Percentiles rank a stretch among this genome's conserved stretches.
phyloP scores from a whole-genome alignment of 1,139 yeast species.

The Protomyces inouyei region DNA sequence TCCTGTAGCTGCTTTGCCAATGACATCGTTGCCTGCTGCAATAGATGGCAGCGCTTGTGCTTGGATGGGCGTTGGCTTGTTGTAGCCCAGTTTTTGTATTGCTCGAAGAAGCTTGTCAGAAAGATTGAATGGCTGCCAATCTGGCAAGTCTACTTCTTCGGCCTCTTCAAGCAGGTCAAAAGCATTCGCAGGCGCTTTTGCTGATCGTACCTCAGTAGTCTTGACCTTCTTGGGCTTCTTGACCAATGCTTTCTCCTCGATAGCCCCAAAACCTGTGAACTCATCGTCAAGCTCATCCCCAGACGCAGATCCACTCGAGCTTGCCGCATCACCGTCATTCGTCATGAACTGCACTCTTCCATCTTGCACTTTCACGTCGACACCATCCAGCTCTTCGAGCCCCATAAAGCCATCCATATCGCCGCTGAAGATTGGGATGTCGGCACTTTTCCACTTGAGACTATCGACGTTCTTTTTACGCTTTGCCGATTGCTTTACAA shows the following conservation, averaged over 20 bases:
- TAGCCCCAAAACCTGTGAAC: not conserved
- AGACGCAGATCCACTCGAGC: slow-evolving; percentile 30
- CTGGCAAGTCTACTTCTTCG: slow-evolving; percentile 49
- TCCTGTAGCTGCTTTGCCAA: slow-evolving; percentile 97
- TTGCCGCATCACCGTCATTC: slow-evolving; percentile 40
- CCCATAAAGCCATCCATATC: slow-evolving; percentile 90
- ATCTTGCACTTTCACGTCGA: slow-evolving; percentile 51
- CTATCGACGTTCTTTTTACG: not conserved
- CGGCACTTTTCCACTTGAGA: not conserved
- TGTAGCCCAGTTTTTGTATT: slow-evolving; percentile 54
- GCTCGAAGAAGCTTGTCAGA: slow-evolving; percentile 58
- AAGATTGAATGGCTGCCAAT: slow-evolving; percentile 51
- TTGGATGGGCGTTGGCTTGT: slow-evolving; percentile 79
- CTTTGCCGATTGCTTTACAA: not conserved
- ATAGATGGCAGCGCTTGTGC: slow-evolving; percentile 70
- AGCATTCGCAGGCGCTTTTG: slow-evolving; percentile 25
- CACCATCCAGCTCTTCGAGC: slow-evolving; percentile 89
- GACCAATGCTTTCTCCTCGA: slow-evolving; percentile 18
- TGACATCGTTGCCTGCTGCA: slow-evolving; percentile 66
- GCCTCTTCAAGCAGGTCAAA: slow-evolving; percentile 41
- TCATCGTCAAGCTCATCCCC: slow-evolving; percentile 30
- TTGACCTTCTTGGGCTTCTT: slow-evolving; percentile 29
- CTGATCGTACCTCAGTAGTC: slow-evolving; percentile 15
- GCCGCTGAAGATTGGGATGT: slow-evolving; percentile 40
- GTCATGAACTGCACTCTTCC: slow-evolving; percentile 37